Base-by-base conservation (phyloP, 2,329 filamentous ascomycete species). In the Penicillium palitans region DNA sequence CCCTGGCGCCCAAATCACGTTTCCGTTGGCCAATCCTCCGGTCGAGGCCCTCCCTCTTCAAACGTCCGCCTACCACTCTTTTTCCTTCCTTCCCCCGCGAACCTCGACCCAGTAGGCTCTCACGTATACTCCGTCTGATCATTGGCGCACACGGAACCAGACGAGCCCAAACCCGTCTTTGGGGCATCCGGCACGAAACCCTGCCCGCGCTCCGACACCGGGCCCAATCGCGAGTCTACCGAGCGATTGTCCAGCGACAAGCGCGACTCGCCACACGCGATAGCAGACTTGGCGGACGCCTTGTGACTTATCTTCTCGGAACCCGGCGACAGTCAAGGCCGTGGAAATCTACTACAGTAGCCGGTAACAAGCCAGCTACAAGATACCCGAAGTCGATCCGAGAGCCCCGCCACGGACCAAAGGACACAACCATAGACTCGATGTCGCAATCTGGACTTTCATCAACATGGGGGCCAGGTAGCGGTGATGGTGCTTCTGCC, bases 191-290 rank as follows among this genome's bases (percentile, higher is more conserved):
- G 62, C 84, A 91, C 82, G 86, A 92, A 67, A 90, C 85, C 6
- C 75, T 96, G 25, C 90, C 91, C 13, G 79, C 81, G 51, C 83
- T 90, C 67, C 90, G 88, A 69, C 85, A 88, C 71, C 81, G 83
- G 53, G 78, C 90, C 9, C 91, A 96, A 76, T 87, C 87, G 39
- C 85, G 87, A 56, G 86, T 96, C 63, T 96, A 95, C 72, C 83
- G 83, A 46, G 90, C 88, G 62, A 81, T 96, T 57, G 78, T 93
- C 61, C 80, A 82, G 65, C 84, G 84, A 51, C 87, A 91, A 74
- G 80, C 77, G 48, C 82, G 78, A 66, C 80, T 82, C 60, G 74
- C 76, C 65, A 61, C 61, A 40, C 78, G 82, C 63, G 78, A 79
- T 70, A 79, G 74, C 62, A 62, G 61, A 47, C 39, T 61, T 39